A percentile compares a stretch with the other conserved stretches of the same genome.
Conservation (phyloP, 2,329 filamentous ascomycete species). For the Monilinia aucupariae region DNA sequence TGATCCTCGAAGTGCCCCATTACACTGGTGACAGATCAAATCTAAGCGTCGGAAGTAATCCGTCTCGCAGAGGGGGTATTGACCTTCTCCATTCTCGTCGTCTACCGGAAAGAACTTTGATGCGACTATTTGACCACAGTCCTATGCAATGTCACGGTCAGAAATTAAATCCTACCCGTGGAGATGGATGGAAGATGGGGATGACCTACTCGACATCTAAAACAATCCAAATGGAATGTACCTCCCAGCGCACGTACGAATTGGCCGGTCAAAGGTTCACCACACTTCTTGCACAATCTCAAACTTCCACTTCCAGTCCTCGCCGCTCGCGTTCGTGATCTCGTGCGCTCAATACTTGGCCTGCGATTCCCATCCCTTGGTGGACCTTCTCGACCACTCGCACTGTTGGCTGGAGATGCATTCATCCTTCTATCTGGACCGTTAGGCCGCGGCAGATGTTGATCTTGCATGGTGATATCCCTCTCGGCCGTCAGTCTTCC, state of each 20-base stretch:
- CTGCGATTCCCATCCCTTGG: slow-evolving; percentile 21
- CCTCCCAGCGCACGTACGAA: slow-evolving; percentile 91
- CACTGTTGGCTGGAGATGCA: slow-evolving; percentile 30
- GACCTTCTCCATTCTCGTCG: slow-evolving; percentile 74
- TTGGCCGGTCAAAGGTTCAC: slow-evolving; percentile 81
- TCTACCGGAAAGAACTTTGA: slow-evolving; percentile 99
- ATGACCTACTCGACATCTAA: slow-evolving; percentile 76
- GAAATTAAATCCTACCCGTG: slow-evolving; percentile 11
- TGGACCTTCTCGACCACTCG: slow-evolving; percentile 29
- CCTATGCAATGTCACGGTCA: slow-evolving; percentile 49
- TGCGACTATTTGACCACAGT: slow-evolving; percentile 93
- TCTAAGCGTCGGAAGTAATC: slow-evolving; percentile 94
- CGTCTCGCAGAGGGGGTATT: slow-evolving; percentile 95
- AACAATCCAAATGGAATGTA: slow-evolving; percentile 96
- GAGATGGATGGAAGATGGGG: slow-evolving; percentile 12
- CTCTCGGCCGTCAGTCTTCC: slow-evolving; percentile 27
- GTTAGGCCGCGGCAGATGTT: slow-evolving; percentile 28
- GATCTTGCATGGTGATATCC: slow-evolving; percentile 24
- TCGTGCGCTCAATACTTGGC: slow-evolving; percentile 50
- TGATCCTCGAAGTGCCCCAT: slow-evolving; percentile 85
- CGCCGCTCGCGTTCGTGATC: slow-evolving; percentile 49
- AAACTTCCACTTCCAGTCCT: slow-evolving; percentile 54
- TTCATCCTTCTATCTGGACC: slow-evolving; percentile 31
- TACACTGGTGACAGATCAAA: slow-evolving; percentile 85
- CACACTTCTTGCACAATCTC: slow-evolving; percentile 79